Base-by-base conservation (phyloP, 371 early-diverging fungal genomes). In the Rhizopus arrhizus region DNA sequence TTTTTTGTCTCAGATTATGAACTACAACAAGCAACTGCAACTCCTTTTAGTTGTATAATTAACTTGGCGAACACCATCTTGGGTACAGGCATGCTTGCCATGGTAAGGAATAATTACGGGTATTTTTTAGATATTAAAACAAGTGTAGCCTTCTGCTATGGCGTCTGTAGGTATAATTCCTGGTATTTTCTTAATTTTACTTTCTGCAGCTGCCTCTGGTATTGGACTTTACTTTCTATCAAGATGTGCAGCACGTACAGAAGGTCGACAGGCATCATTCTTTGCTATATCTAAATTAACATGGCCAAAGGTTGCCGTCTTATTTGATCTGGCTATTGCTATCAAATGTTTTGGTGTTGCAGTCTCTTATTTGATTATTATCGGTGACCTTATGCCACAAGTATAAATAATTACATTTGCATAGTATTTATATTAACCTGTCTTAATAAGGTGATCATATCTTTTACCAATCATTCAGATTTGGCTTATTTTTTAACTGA, bases 271-370 rank as follows among this genome's bases (percentile, higher is more conserved):
- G 46, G 83, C 95, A 4, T 94, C 95, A 9, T 97, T 98, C 68
- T 94, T 92, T 75, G 87, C 92, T 12, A 85, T 96, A 38, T 88
- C 97, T 6, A 84, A 91, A 60, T 75, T 94, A 48, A 96, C 96
- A 10, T 96, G 96, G 75, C 99, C 99, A n/a, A 75, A 78, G 32
- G 89, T 96, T 0, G 92, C 93, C 0, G 77, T 95, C 10, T 83
- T 89, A 41, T 96, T 99, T 68, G 99, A 99, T 72, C 56, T 92
- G 42, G 98, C 99, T 32, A 97, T 99, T 64, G 99, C 99, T 31
- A 81, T 99, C 70, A 99, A 99, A 74, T 99, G 99, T 72, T 99
- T 99, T 81, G 99, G 99, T 38, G 99, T 99, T 1, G 89, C 95
- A 13, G 87, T 95, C 33, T 95, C 97, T 7, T 99, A 99, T 74